These are phyloP conservation scores for Colletotrichum trifolii DNA, from an alignment of 2,329 filamentous ascomycete species.

Conservation along the genomic window DNA sequence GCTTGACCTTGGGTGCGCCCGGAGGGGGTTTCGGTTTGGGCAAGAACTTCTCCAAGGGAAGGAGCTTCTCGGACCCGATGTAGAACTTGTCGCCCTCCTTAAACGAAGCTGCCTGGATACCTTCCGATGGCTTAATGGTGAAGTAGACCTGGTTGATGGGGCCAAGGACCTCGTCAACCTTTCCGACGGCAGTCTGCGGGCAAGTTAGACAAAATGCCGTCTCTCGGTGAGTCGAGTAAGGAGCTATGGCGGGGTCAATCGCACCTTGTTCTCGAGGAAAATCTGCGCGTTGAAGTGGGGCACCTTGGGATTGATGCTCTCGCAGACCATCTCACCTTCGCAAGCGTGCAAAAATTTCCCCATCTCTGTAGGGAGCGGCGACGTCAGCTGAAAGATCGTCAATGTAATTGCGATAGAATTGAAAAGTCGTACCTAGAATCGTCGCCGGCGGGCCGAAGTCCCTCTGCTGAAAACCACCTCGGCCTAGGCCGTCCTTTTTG, in stretches of 20 bases:
- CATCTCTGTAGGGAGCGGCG: slow-evolving; percentile 72
- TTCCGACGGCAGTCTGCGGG: slow-evolving; percentile 82
- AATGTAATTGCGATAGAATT: not conserved
- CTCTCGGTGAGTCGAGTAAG: not conserved
- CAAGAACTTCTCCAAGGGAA: slow-evolving; percentile 95
- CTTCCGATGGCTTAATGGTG: slow-evolving; percentile 96
- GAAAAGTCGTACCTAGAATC: slow-evolving; percentile 32
- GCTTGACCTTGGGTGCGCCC: slow-evolving; percentile 72
- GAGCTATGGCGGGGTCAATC: slow-evolving; percentile 2
- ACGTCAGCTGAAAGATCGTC: slow-evolving; percentile 5
- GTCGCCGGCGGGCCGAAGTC: slow-evolving; percentile 38
- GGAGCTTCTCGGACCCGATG: slow-evolving; percentile 92
- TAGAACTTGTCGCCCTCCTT: slow-evolving; percentile 97
- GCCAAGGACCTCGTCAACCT: slow-evolving; percentile 97
- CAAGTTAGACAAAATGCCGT: not conserved
- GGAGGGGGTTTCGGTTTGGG: slow-evolving; percentile 86
- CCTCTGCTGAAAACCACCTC: slow-evolving; percentile 37
- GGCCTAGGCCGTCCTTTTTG: slow-evolving; percentile 24
- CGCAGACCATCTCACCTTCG: slow-evolving; percentile 98
- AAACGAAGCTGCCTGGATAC: slow-evolving; percentile 94
- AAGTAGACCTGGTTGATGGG: slow-evolving; percentile 99
- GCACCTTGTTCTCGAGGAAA: slow-evolving; percentile 97
- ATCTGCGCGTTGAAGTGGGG: slow-evolving; percentile 99
- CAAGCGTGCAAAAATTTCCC: slow-evolving; percentile 93
- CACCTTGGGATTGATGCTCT: slow-evolving; percentile 93